Evolutionary conservation across 2,329 filamentous ascomycete genomes (phyloP).

Genomic region (Fusarium sp.): DNA sequence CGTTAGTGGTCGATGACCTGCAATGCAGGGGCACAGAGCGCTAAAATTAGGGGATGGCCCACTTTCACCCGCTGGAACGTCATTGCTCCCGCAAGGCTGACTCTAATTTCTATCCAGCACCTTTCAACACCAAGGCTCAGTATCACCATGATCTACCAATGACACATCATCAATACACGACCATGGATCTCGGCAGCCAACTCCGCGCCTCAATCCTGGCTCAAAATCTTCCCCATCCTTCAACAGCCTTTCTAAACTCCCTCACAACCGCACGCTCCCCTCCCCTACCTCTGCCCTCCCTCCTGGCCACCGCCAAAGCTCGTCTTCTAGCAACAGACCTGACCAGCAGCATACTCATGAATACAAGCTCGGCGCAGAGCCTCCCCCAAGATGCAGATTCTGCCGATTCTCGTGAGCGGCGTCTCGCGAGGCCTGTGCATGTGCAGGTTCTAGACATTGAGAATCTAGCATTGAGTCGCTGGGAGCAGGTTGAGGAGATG

Average conservation of each 20-base stretch:
- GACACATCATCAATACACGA: neutral
- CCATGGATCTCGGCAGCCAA: conserved; percentile 56
- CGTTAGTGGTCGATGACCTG: conserved; percentile 28
- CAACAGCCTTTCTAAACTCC: conserved; percentile 67
- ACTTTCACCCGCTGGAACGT: conserved; percentile 40
- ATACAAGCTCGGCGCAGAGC: conserved; percentile 50
- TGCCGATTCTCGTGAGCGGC: conserved; percentile 62
- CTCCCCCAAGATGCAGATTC: conserved; percentile 66
- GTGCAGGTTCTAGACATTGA: conserved; percentile 89
- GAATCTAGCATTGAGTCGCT: conserved; percentile 80
- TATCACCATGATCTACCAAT: conserved; percentile 8
- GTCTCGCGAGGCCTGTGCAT: conserved; percentile 68
- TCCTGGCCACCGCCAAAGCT: conserved; percentile 81
- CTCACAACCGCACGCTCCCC: conserved; percentile 67
- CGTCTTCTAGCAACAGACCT: conserved; percentile 84
- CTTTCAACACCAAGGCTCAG: conserved; percentile 22
- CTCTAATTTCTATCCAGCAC: neutral
- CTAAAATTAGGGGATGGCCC: conserved; percentile 36
- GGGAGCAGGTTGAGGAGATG: conserved; percentile 87
- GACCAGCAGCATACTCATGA: conserved; percentile 59
- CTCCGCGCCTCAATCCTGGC: conserved; percentile 60
- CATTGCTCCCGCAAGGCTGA: conserved; percentile 38
- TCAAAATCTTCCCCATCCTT: conserved; percentile 63
- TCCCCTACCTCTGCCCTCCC: conserved; percentile 71
- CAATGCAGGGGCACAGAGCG: conserved; percentile 18